phyloP scores from a whole-genome alignment of 768 basidiomycete genomes.

The Galerina sulciceps region DNA sequence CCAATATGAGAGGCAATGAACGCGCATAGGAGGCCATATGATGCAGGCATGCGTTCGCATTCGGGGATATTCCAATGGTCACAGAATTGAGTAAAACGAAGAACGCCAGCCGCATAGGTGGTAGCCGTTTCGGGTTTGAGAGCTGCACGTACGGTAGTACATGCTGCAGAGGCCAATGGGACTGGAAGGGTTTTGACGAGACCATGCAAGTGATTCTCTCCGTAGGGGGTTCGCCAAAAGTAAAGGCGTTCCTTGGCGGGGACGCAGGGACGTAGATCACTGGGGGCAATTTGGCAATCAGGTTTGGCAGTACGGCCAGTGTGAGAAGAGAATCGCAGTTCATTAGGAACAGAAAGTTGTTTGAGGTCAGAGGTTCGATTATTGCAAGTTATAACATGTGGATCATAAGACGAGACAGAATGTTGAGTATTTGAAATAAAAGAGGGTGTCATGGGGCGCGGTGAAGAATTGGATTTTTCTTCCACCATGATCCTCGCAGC shows the following conservation, averaged over 20 bases:
- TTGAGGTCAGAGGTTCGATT: too few species aligned
- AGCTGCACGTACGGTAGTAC: slow-evolving; percentile 3
- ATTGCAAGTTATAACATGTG: too few species aligned
- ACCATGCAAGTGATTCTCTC: background rate
- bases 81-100: slow-evolving; percentile 39
- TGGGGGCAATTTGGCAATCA: slow-evolving; percentile 9
- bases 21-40: slow-evolving; percentile 24
- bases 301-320: background rate
- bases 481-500: background rate
- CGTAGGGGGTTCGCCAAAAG: slow-evolving; percentile 5
- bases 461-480: background rate
- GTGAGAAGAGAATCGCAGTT: background rate
- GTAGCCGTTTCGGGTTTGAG: slow-evolving; percentile 20
- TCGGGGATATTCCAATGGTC: slow-evolving; percentile 29
- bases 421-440: too few species aligned
- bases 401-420: too few species aligned
- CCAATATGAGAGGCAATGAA: slow-evolving; percentile 23
- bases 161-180: slow-evolving; percentile 1
- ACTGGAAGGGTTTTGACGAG: slow-evolving; percentile 8
- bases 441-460: background rate
- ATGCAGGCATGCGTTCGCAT: slow-evolving; percentile 30
- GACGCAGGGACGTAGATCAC: slow-evolving; percentile 8
- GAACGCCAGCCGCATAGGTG: slow-evolving; percentile 35
- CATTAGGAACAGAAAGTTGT: too few species aligned
- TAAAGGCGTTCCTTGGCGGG: slow-evolving; percentile 8